phyloP scores from a whole-genome alignment of 1,139 yeast species.

The Saccharomyces pastorianus region DNA sequence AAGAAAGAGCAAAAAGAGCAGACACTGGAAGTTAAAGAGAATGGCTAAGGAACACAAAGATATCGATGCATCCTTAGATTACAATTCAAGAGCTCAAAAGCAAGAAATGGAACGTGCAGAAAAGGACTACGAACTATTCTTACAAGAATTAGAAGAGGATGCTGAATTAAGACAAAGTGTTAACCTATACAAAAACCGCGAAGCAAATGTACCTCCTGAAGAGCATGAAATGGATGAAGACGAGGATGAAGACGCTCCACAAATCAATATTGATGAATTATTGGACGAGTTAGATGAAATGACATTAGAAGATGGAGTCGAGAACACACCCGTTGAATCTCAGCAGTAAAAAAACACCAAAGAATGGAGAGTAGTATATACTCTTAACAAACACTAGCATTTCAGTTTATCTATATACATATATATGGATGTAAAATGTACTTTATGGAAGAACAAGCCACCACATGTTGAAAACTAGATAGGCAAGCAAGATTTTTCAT shows the following conservation, averaged over 20 bases:
- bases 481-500: neutral
- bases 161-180: conserved; percentile 86
- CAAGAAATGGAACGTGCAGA: conserved; percentile 90
- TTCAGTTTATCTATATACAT: neutral
- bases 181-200: conserved; percentile 71
- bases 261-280: conserved; percentile 70
- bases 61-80: conserved; percentile 66
- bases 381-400: neutral
- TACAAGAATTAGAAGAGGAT: conserved; percentile 96
- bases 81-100: conserved; percentile 61
- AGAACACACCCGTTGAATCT: conserved; percentile 5
- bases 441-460: neutral
- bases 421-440: neutral
- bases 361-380: neutral
- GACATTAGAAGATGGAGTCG: conserved; percentile 50
- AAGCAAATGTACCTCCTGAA: conserved; percentile 24
- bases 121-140: conserved; percentile 88
- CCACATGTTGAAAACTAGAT: neutral
- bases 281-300: conserved; percentile 89
- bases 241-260: conserved; percentile 67
- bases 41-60: conserved; percentile 95
- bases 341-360: neutral
- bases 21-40: conserved; percentile 94
- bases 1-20: conserved; percentile 66
- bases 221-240: conserved; percentile 41